Base-by-base conservation (phyloP, 2,329 filamentous ascomycete genomes). In the Niveomyces coronatus region DNA sequence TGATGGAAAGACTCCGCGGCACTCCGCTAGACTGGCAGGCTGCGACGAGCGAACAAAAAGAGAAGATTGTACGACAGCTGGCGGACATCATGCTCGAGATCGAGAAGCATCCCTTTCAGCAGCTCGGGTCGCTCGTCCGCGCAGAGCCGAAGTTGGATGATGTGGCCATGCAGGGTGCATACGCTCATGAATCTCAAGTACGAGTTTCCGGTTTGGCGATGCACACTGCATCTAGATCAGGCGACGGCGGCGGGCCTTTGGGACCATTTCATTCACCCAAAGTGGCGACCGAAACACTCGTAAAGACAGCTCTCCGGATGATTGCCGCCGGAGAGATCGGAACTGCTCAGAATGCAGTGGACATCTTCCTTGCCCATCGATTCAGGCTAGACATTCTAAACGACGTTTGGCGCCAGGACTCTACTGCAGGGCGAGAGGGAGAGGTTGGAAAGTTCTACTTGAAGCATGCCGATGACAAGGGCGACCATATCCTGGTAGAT, bases 401-500 rank as follows among this genome's bases (percentile, higher is more conserved):
- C 13, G 8, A 8, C 5, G 32, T 11, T 16, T 26, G 8, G 9
- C 20, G n/a, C 5, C 22, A n/a, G n/a, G n/a, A n/a, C n/a, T n/a
- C n/a, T n/a, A n/a, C n/a, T n/a, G n/a, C n/a, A n/a, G 15, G 11
- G 7, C 5, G 10, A 26, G 19, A 11, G 15, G 11, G n/a, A 34
- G 8, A 14, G n/a, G n/a, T n/a, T n/a, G 32, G 26, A 5, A 17
- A 40, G 20, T 48, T 46, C 46, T 67, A 56, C 42, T 49, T 68
- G 5, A 65, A 61, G 41, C 59, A 67, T 45, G 48, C 55, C n/a
- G 61, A 67, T 43, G 61, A 67, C 38, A 68, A 67, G 45, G 62
- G 61, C 1, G 63, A 68, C 35, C 62, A 67, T 14, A 57, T 67
- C 14, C 51, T 67, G 1, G 50, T 53, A 7, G 55, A 66, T 39